Evolutionary conservation across 1,139 yeast species (phyloP), one percentile per base, ranked within the genome.

Genomic region (Saccharomycopsis hybrid): DNA sequence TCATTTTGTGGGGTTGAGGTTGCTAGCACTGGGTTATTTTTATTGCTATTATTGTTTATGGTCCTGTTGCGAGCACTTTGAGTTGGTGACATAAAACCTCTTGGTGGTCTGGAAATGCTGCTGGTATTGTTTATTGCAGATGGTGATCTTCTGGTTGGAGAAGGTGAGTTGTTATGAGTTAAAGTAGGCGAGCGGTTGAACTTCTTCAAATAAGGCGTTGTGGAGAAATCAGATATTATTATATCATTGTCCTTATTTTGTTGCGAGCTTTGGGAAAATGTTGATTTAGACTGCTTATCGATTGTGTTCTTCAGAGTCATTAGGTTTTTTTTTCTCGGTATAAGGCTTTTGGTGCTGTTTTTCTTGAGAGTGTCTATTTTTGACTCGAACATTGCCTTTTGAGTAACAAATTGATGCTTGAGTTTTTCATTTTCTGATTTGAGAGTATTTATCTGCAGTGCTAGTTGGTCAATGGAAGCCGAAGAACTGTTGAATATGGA

Each of bases 171-270:
- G 3, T 8, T 25, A 13, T 45, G 27, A 18, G 18, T 18, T 18
- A 18, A 18, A 18, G 18, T 18, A 24, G 11, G 31, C 29, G 13
- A n/a, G 36, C 38, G 18, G 33, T 44, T 37, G 30, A 29, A 44
- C 25, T 46, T 45, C 32, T 36, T 41, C 41, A 47, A 43, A 29
- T 47, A 51, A 5, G 54, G 54, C 3, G 54, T 36, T 4, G 54
- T 51, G 11, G 54, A 51, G 30, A 51, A 51, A 24, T 50, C 51
- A 11, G 53, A 41, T 7, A 43, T 18, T 31, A 36, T 27, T 28
- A 25, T 28, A n/a, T 43, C 13, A 11, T 29, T 33, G 24, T 28
- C 29, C n/a, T 38, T 5, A 11, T 30, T 41, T 35, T 40, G 4
- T 27, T 9, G 40, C 31, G 11, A 38, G 30, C n/a, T 37, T 28